These are phyloP conservation scores for Cutaneotrichosporon dermatis DNA, from an alignment of 1,284 basidiomycete species.

Conservation along the genomic window DNA sequence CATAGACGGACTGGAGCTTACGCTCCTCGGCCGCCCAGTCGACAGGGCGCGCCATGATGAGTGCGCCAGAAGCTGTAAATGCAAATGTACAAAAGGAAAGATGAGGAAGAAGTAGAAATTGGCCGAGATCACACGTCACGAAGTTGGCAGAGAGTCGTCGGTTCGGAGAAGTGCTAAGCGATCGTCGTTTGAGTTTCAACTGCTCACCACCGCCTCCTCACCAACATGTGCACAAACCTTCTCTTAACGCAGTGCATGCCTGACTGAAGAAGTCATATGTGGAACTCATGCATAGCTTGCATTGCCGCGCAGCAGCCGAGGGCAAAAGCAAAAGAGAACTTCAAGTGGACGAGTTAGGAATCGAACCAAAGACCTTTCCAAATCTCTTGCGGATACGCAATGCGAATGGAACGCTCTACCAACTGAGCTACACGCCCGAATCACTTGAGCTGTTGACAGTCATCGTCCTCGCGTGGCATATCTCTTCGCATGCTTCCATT, in stretches of 20 bases:
- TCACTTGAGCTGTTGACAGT: too few relatives aligned
- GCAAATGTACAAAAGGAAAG: not conserved
- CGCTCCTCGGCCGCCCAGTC: conserved; percentile 38
- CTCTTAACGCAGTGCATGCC: too few relatives aligned
- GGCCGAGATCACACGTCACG: too few relatives aligned
- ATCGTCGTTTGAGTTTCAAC: too few relatives aligned
- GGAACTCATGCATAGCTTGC: not conserved
- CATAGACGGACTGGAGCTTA: conserved; percentile 37
- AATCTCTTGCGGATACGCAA: not conserved
- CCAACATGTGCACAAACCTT: too few relatives aligned
- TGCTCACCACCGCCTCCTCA: too few relatives aligned
- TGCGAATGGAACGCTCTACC: conserved; percentile 16
- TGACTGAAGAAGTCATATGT: too few relatives aligned
- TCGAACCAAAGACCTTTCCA: conserved; percentile 15
- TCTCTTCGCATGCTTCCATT: too few relatives aligned
- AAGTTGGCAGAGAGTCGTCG: too few relatives aligned
- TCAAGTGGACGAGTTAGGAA: conserved; percentile 12
- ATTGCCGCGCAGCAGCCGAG: not conserved
- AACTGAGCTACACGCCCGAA: conserved; percentile 15
- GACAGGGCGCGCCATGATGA: conserved; percentile 9
- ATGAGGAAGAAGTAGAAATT: not conserved
- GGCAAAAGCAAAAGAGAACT: not conserved
- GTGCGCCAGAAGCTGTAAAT: not conserved
- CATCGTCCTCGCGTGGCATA: too few relatives aligned
- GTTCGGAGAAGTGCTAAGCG: too few relatives aligned